Evolutionary conservation across 75 land plant genomes (phyloP).

Genomic region (Pinus tabuliformis): DNA sequence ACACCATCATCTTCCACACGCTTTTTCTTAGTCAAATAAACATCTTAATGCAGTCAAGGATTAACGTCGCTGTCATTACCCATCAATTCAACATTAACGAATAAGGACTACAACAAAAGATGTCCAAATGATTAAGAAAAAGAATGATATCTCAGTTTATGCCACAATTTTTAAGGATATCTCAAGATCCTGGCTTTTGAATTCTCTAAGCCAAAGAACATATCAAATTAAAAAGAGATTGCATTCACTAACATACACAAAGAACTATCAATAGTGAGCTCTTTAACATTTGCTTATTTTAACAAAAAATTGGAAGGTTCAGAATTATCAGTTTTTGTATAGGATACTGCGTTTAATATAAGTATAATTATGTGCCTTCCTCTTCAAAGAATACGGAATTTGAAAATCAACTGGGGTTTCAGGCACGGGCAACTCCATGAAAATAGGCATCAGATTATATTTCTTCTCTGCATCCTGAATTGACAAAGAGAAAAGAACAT

Average conservation of each 20-base stretch:
- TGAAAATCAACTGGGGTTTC: slow-evolving; percentile 57
- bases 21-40: slow-evolving; percentile 72
- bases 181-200: neutral
- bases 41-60: slow-evolving; percentile 47
- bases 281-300: too few relatives aligned
- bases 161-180: neutral
- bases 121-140: neutral
- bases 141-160: neutral
- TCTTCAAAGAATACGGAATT: slow-evolving; percentile 55
- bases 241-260: too few relatives aligned
- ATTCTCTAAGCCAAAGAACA: neutral
- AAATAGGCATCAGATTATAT: neutral
- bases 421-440: slow-evolving; percentile 36
- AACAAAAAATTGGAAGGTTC: neutral
- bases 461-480: slow-evolving; percentile 2
- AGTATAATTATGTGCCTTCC: slow-evolving; percentile 43
- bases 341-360: slow-evolving; percentile 86
- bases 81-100: neutral
- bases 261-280: too few relatives aligned
- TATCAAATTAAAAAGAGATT: neutral
- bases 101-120: neutral
- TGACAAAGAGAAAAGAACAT: neutral
- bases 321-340: neutral
- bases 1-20: slow-evolving; percentile 79
- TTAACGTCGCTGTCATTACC: neutral